Conservation (phyloP, 768 basidiomycete species). For the Leccinum boreale region DNA sequence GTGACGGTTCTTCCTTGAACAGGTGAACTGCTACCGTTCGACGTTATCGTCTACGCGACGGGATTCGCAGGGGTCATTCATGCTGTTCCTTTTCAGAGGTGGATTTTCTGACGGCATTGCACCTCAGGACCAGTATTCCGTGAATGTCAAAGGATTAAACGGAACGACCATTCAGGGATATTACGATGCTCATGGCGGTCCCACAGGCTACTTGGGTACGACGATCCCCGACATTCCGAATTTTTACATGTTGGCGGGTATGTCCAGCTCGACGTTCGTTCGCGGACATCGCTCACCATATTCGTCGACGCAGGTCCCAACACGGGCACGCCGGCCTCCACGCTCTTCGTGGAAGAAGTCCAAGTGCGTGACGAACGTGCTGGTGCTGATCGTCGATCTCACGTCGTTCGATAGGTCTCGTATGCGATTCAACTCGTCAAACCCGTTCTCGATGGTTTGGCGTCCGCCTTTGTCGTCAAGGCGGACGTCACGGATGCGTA, state of each 20-base stretch:
- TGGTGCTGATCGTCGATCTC: background rate
- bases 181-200: slow-evolving; percentile 29
- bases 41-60: slow-evolving; percentile 34
- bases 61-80: slow-evolving; percentile 30
- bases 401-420: slow-evolving; percentile 17
- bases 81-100: background rate
- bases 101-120: background rate
- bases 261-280: background rate
- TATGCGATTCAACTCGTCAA: slow-evolving; percentile 29
- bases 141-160: slow-evolving; percentile 23
- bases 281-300: background rate
- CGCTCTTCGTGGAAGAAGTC: slow-evolving; percentile 26
- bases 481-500: slow-evolving; percentile 24
- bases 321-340: slow-evolving; percentile 24
- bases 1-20: background rate
- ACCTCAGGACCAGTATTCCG: slow-evolving; percentile 18
- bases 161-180: slow-evolving; percentile 27
- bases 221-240: slow-evolving; percentile 37
- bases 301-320: slow-evolving; percentile 23
- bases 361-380: slow-evolving; percentile 18
- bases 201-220: slow-evolving; percentile 33
- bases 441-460: slow-evolving; percentile 25
- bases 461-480: slow-evolving; percentile 22
- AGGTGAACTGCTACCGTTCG: slow-evolving; percentile 31
- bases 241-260: slow-evolving; percentile 32